Evolutionary conservation across 1,284 basidiomycete species (phyloP).

Genomic region (Trichosporon sp.): DNA sequence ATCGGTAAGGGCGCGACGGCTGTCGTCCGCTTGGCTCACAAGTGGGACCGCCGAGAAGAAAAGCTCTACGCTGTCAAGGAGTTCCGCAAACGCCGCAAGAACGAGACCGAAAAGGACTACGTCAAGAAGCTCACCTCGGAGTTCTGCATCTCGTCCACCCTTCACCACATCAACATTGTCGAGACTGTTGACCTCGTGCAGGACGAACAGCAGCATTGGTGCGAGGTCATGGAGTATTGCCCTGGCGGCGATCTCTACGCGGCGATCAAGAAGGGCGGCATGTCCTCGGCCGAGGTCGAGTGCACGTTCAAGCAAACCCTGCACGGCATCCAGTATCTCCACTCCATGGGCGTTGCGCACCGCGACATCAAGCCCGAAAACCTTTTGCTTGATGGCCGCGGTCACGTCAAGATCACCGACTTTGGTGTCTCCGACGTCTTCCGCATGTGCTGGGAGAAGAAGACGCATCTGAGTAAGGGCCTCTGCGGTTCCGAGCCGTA

Average conservation of each 20-base stretch:
- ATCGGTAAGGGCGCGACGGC: slow-evolving; percentile 98
- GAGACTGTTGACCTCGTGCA: slow-evolving; percentile 98
- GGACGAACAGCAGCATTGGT: slow-evolving; percentile 94
- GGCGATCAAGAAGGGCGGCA: slow-evolving; percentile 94
- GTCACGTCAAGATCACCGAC: slow-evolving; percentile 97
- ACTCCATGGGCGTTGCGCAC: slow-evolving; percentile 87
- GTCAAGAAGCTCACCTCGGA: slow-evolving; percentile 99
- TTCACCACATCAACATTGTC: slow-evolving; percentile 94
- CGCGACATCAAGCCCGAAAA: slow-evolving; percentile 99
- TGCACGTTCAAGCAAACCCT: slow-evolving; percentile 98
- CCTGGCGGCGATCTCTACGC: slow-evolving; percentile 95
- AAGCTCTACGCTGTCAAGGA: slow-evolving; percentile 99
- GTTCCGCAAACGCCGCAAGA: slow-evolving; percentile 95
- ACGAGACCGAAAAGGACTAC: slow-evolving; percentile 98
- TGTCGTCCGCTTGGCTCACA: slow-evolving; percentile 92
- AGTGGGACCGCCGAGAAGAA: slow-evolving; percentile 95
- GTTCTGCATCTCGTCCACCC: slow-evolving; percentile 96
- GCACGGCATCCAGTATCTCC: slow-evolving; percentile 64
- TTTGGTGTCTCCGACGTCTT: slow-evolving; percentile 98
- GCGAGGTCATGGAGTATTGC: slow-evolving; percentile 99
- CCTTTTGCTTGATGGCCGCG: slow-evolving; percentile 83
- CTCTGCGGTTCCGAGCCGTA: slow-evolving; percentile 97
- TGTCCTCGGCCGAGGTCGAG: slow-evolving; percentile 90
- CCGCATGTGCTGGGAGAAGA: slow-evolving; percentile 94
- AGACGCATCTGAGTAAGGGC: slow-evolving; percentile 93